Percentiles rank a stretch among this genome's conserved stretches.
Conservation (phyloP, 1,284 basidiomycete species). For the Sporisorium exsertum region DNA sequence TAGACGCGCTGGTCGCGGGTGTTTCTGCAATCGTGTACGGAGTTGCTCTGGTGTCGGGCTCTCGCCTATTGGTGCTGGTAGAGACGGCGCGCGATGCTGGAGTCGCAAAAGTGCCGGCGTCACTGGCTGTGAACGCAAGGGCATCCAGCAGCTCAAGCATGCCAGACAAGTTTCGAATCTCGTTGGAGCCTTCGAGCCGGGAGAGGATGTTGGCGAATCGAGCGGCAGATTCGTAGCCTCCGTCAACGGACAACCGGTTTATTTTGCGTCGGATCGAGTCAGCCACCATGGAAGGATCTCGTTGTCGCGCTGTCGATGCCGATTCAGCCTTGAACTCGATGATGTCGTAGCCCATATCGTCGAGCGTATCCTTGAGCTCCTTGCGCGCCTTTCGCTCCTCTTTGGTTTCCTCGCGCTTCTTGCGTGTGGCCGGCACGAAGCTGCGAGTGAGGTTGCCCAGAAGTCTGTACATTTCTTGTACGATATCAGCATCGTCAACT, state of each 20-base stretch:
- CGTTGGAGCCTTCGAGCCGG: slow-evolving; percentile 23
- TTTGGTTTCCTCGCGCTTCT: slow-evolving; percentile 45
- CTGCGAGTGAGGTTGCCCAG: slow-evolving; percentile 50
- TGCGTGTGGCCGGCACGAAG: slow-evolving; percentile 49
- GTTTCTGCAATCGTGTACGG: slow-evolving; percentile 35
- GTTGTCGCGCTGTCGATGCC: slow-evolving; percentile 13
- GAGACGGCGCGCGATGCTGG: slow-evolving; percentile 26
- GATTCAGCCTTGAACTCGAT: slow-evolving; percentile 47
- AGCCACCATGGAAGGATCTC: slow-evolving; percentile 24
- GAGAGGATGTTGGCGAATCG: slow-evolving; percentile 39
- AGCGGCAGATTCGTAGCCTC: slow-evolving; percentile 46
- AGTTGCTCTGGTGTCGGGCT: slow-evolving; percentile 25
- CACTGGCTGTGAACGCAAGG: slow-evolving; percentile 36
- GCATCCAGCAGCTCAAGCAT: slow-evolving; percentile 45
- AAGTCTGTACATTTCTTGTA: slow-evolving; percentile 46
- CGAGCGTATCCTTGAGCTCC: slow-evolving; percentile 47
- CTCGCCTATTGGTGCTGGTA: slow-evolving; percentile 24
- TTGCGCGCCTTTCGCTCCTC: slow-evolving; percentile 41
- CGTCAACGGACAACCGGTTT: slow-evolving; percentile 39
- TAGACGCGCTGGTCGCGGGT: slow-evolving; percentile 21
- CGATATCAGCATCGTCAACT: slow-evolving; percentile 44
- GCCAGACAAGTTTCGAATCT: slow-evolving; percentile 31
- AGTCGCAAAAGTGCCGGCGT: slow-evolving; percentile 31
- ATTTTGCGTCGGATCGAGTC: slow-evolving; percentile 48
- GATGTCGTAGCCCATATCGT: slow-evolving; percentile 52